These are phyloP conservation scores for Taiozyma onychis DNA, from an alignment of 1,139 yeast genomes.

Conservation along the genomic window DNA sequence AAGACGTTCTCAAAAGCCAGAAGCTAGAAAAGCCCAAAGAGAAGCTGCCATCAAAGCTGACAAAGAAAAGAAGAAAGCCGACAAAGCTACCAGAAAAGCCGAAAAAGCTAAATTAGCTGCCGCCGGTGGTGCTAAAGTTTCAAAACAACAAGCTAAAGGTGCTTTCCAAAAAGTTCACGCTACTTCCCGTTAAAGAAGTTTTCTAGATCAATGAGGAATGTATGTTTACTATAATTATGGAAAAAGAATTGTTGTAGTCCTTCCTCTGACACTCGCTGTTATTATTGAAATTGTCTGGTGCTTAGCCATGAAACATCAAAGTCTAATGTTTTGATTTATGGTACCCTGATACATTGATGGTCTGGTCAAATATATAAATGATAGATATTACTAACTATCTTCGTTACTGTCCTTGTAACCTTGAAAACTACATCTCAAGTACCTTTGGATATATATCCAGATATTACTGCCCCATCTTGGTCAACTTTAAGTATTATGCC, in stretches of 20 bases:
- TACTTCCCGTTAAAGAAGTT: constrained; percentile 75
- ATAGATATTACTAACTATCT: too few relatives aligned
- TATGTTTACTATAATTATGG: constrained; percentile 4
- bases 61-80: constrained; percentile 94
- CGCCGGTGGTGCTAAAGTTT: constrained; percentile 60
- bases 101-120: constrained; percentile 85
- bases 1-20: constrained; percentile 95
- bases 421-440: too few relatives aligned
- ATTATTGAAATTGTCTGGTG: too few relatives aligned
- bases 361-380: too few relatives aligned
- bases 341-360: too few relatives aligned
- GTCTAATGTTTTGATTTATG: too few relatives aligned
- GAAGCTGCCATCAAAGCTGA: constrained; percentile 85
- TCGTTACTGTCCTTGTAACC: too few relatives aligned
- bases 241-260: background rate
- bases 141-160: constrained; percentile 89
- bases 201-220: constrained; percentile 9
- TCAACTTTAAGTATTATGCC: too few relatives aligned
- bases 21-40: constrained; percentile 97
- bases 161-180: constrained; percentile 95
- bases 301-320: too few relatives aligned
- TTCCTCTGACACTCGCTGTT: background rate
- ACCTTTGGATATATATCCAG: too few relatives aligned
- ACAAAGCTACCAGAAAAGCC: constrained; percentile 92
- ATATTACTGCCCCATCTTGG: too few relatives aligned